A percentile compares a stretch with the other conserved stretches of the same genome.
Evolutionary conservation across 768 basidiomycete species (phyloP).

Genomic region (Cystofilobasidium macerans): DNA sequence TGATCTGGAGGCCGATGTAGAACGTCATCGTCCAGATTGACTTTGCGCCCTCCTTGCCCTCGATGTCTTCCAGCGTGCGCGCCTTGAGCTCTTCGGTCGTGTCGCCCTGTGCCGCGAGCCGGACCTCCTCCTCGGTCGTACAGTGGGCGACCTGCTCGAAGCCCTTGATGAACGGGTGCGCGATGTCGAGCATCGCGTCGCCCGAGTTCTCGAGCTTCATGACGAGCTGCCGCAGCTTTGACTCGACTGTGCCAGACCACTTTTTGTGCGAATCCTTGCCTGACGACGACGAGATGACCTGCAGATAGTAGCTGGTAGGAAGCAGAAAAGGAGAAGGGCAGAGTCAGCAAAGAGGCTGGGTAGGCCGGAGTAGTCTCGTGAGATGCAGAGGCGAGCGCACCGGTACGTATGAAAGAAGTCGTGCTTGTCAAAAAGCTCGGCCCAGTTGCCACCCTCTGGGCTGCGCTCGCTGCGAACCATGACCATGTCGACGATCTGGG

Average conservation of each 20-base stretch:
- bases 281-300: constrained; percentile 25
- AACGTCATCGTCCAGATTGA: constrained; percentile 93
- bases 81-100: constrained; percentile 59
- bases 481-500: constrained; percentile 86
- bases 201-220: constrained; percentile 90
- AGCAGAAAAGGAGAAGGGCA: neutral
- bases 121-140: constrained; percentile 73
- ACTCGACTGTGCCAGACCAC: constrained; percentile 96
- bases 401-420: constrained; percentile 96
- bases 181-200: constrained; percentile 67
- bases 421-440: constrained; percentile 84
- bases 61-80: constrained; percentile 66
- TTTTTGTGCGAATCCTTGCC: constrained; percentile 22
- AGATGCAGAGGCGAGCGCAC: constrained; percentile 42
- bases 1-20: constrained; percentile 87
- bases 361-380: constrained; percentile 1
- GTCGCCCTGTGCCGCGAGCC: constrained; percentile 77
- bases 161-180: constrained; percentile 90
- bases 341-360: constrained; percentile 1
- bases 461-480: constrained; percentile 54
- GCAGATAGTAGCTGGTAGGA: constrained; percentile 26
- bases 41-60: constrained; percentile 51
- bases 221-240: constrained; percentile 84
- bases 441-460: constrained; percentile 49
- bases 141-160: constrained; percentile 82